Base-by-base conservation (phyloP, 805 yeast genomes). In the Saccharomycopsis javanensis region DNA sequence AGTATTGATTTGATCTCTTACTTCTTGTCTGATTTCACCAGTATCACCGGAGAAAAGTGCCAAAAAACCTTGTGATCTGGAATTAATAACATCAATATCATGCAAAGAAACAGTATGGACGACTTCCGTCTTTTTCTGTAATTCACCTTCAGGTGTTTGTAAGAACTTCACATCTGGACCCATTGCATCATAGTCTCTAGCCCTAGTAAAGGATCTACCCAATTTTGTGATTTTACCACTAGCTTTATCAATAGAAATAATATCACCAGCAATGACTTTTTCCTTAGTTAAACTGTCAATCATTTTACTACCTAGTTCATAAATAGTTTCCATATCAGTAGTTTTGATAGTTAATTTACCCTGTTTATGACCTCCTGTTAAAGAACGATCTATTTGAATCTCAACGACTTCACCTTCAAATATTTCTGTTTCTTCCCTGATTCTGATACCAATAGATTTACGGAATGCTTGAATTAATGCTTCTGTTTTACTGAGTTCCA, bases 381-480 rank as follows among this genome's bases (percentile, higher is more conserved):
- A 81, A 25, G 95, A 85, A 68, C 96, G 81, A 72, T 89, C 97
- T 64, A 89, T 88, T 73, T 88, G 96, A 67, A 89, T 87, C 72
- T 94, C 99, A 37, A 94, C 97, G 54, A 94, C 99, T 72, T 94
- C 99, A 70, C 99, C 99, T 74, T 94, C 98, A 64, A 94, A 92
- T 57, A 94, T 82, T 72, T 94, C 99, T 33, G 97, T 91, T 65
- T 94, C 97, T 72, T 94, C 99, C 68, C 87, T 90, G 70, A 94
- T 95, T 69, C 87, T 85, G 62, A 94, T 85, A 48, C 99, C 99
- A 68, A 94, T 94, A 4, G 96, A 87, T 69, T 87, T 91, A 70
- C 99, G 82, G 74, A 94, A 92, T 25, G 96, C 96, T 74, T 94
- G 99, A 51, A 96, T 91, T 64, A 94, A 78, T 0, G 96, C 94